Percentiles rank a stretch among this genome's conserved stretches.
These are phyloP conservation scores for Apiotrichum veenhuisii DNA, from an alignment of 1,284 basidiomycete genomes.

Conservation along the genomic window DNA sequence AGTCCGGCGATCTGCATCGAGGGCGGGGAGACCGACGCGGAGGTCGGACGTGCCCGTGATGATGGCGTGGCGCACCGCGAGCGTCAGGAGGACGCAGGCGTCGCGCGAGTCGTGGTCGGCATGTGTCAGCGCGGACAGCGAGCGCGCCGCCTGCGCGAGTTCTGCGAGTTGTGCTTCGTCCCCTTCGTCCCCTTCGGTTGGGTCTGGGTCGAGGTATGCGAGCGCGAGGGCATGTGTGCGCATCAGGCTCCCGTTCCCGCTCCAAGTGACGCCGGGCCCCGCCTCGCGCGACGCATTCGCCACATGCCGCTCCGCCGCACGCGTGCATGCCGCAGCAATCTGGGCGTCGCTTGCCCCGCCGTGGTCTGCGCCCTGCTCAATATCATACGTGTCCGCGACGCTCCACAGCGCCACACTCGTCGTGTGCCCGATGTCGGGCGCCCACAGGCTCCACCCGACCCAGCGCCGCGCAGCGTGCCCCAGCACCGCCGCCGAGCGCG, in stretches of 20 bases:
- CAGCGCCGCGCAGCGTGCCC: conserved; percentile 1
- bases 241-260: neutral
- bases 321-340: too few relatives aligned
- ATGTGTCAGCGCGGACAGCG: conserved; percentile 2
- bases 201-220: conserved; percentile 2
- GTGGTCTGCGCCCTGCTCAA: too few relatives aligned
- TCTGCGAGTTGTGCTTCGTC: neutral
- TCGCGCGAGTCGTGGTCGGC: conserved; percentile 3
- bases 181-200: neutral
- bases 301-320: too few relatives aligned
- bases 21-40: neutral
- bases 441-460: neutral
- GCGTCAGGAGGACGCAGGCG: conserved; percentile 5
- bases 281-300: too few relatives aligned
- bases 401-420: too few relatives aligned
- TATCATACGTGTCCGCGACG: too few relatives aligned
- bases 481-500: neutral
- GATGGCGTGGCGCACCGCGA: conserved; percentile 6
- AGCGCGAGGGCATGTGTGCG: conserved; percentile 4
- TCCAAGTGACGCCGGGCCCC: too few relatives aligned
- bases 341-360: too few relatives aligned
- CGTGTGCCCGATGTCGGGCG: too few relatives aligned
- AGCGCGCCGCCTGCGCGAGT: conserved; percentile 4
- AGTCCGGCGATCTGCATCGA: neutral
- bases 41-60: neutral